Evolutionary conservation across 1,139 yeast species (phyloP), one percentile per base, ranked within the genome.

Genomic region (Debaryomyces sp.): DNA sequence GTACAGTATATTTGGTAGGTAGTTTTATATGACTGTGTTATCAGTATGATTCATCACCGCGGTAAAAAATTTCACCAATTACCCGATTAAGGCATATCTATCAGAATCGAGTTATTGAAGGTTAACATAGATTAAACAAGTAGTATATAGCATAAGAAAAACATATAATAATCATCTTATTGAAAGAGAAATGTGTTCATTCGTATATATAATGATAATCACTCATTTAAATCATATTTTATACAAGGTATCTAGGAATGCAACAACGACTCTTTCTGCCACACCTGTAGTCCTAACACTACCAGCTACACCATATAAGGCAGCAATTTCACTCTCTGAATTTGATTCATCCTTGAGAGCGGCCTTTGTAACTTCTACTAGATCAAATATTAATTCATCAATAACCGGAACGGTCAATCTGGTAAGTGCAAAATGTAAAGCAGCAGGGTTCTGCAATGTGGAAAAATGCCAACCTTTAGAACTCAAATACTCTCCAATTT

Each of bases 241-340:
- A 64, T 89, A 94, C 45, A 94, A 64, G 12, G 89, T 77, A 64
- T 94, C 96, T 44, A 92, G 70, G 62, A 91, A 94, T 0, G 87
- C 94, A 23, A 81, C 86, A 43, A 92, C 87, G 23, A 92, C 68
- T 50, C 79, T 75, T 52, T 87, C 96, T 4, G 92, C 97, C n/a
- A 94, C 84, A 1, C 96, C 95, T 0, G 84, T 80, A 0, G 97
- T 89, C 50, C 81, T 74, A 30, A 94, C 82, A 60, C 94, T 88
- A 6, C 97, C 97, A 0, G 98, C 98, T 43, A 92, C 96, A 55
- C 99, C 98, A 62, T 94, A 94, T 46, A 94, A 64, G 1, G 95
- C 96, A 18, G 96, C 94, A 2, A 96, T 89, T 49, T 83, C 88
- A 40, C 87, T 68, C 17, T 48, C 51, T 10, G 54, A 41, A 26